Base-by-base conservation (phyloP, 352 stramenopile species). In the Pythium monospermum region DNA sequence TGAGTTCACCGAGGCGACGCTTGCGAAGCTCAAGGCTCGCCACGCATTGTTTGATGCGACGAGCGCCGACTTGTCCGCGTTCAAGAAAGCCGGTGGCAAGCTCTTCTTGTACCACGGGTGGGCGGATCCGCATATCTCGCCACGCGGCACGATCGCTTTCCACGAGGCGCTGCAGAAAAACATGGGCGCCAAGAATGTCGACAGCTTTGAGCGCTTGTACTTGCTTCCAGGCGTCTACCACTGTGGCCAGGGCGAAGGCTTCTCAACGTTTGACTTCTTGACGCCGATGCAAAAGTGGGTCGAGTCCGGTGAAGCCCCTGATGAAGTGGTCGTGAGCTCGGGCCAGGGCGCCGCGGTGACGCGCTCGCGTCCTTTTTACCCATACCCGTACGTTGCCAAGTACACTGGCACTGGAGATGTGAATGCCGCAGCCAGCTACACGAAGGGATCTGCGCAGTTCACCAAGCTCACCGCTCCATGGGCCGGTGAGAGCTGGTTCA, bases 41-140 rank as follows among this genome's bases (percentile, higher is more conserved):
- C 66, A 78, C 33, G 53, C 47, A 19, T 21, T 78, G 3, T 59
- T 78, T 1, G 66, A 75, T 19, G 63, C 69, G 1, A 64, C 73
- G 10, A 78, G 55, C 41, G 51, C 65, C 0, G 56, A 77, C 39
- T 61, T 77, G 32, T 62, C 68, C 1, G 42, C 53, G 7, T 78
- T 75, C 57, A 54, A 70, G 41, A 35, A 37, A 16, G 59, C 62
- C 32, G 69, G 69, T 0, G 66, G 63, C 16, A 78, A 78, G 38
- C 57, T 78, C 25, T 75, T 78, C 45, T 45, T 78, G 18, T 76
- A 65, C 62, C 69, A 78, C 44, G 66, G 69, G 19, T 78, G 69
- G 66, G 54, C 69, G 10, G 66, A 78, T 51, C 69, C 67, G 12
- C 69, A 75, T 40, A 78, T 78, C 41, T 73, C 69, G n/a, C 59